Evolutionary conservation across 2,329 filamentous ascomycete species (phyloP).

Genomic region (Westerdykella aurantiaca): DNA sequence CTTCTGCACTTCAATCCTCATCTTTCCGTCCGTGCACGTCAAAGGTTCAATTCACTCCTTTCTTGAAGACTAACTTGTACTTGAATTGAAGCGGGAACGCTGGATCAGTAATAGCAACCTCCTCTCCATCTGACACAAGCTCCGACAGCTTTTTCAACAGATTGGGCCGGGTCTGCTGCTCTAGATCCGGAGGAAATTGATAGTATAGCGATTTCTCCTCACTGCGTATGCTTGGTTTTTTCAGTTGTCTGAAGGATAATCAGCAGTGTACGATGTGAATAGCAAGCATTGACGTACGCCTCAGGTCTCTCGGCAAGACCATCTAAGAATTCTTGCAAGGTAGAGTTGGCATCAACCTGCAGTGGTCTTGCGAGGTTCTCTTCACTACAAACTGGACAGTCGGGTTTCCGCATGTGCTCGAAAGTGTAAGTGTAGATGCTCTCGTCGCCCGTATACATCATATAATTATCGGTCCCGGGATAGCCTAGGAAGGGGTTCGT

Average conservation of each 20-base stretch:
- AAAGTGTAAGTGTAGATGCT: conserved; percentile 97
- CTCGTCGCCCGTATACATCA: conserved; percentile 98
- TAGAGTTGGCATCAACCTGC: conserved; percentile 62
- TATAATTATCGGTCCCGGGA: conserved; percentile 73
- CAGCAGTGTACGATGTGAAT: conserved; percentile 5
- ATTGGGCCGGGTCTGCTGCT: conserved; percentile 79
- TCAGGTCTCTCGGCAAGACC: conserved; percentile 77
- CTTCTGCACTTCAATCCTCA: background rate
- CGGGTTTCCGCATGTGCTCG: conserved; percentile 85
- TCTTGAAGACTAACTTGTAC: conserved; percentile 50
- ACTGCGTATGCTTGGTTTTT: conserved; percentile 80
- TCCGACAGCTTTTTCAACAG: conserved; percentile 71
- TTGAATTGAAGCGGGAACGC: conserved; percentile 71
- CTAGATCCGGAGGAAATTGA: conserved; percentile 72
- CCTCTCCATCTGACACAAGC: conserved; percentile 73
- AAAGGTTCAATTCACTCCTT: conserved; percentile 1
- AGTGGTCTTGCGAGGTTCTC: conserved; percentile 68
- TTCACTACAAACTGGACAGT: conserved; percentile 84
- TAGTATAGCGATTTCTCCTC: conserved; percentile 86
- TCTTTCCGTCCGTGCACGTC: background rate
- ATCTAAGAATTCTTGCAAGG: conserved; percentile 78
- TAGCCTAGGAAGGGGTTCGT: conserved; percentile 73
- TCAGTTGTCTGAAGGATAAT: conserved; percentile 59
- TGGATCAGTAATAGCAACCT: conserved; percentile 89
- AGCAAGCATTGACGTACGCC: conserved; percentile 43